A percentile compares a stretch with the other conserved stretches of the same genome.
phyloP scores from a whole-genome alignment of 129 eudicot genomes.

The Lactuca saligna region DNA sequence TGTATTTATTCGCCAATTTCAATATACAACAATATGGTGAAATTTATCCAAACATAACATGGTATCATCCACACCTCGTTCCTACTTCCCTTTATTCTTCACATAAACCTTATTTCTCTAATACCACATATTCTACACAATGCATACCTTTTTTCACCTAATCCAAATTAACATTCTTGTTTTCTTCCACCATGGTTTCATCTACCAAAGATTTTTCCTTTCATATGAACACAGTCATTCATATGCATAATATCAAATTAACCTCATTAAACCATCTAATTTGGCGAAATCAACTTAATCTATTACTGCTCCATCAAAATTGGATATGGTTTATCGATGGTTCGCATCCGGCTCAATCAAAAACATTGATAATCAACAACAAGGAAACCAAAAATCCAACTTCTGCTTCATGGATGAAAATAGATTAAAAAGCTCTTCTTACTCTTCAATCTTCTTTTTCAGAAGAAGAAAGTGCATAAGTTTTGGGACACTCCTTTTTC shows the following conservation, averaged over 20 bases:
- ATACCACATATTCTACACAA: too few species aligned
- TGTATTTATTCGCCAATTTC: too few species aligned
- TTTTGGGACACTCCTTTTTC: background rate
- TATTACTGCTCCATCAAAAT: background rate
- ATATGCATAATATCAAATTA: background rate
- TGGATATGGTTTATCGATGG: background rate
- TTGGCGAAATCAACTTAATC: background rate
- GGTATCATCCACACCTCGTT: too few species aligned
- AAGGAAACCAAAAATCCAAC: background rate
- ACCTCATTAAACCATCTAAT: background rate
- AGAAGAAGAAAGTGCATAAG: background rate
- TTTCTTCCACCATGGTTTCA: too few species aligned
- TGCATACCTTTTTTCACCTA: too few species aligned
- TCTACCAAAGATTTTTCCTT: background rate
- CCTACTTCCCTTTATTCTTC: too few species aligned
- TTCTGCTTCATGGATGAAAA: background rate
- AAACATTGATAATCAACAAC: too few species aligned
- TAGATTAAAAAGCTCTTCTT: background rate
- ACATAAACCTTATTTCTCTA: too few species aligned
- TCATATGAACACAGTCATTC: background rate
- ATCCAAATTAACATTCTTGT: too few species aligned
- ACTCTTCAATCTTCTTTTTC: background rate
- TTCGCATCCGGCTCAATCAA: background rate
- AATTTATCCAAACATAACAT: too few species aligned
- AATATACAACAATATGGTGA: too few species aligned